Evolutionary conservation across 2,329 filamentous ascomycete genomes (phyloP), one percentile per base, ranked within the genome.

Genomic region (Apiospora hydei): DNA sequence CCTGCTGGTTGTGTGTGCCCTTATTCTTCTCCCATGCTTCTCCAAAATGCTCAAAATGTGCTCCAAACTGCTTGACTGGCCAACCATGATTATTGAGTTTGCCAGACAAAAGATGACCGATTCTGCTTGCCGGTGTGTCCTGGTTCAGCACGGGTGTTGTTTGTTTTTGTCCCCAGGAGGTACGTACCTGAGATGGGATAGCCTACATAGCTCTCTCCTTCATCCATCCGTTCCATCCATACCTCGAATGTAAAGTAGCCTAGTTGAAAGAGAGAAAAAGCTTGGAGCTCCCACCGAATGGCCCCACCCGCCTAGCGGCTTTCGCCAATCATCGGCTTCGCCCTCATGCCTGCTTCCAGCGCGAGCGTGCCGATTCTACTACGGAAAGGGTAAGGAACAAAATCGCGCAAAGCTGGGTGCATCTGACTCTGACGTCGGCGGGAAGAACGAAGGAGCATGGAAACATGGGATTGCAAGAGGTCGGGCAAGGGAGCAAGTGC

Each of bases 401-500:
- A 69, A 69, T 69, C 47, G 68, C 68, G 68, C 68, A 69, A 41
- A n/a, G 47, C 24, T 47, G 26, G 61, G 66, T 68, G 43, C 46
- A 69, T 69, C 68, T 57, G 68, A 69, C 68, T 69, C 68, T 69
- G 68, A 69, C 68, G 68, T 69, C 67, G 67, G 38, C 57, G 34
- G 34, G 34, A 64, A 64, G 57, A 64, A 30, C 30, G 57, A 41
- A 41, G 57, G 30, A 64, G n/a, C 57, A 64, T 64, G 57, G 57
- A 10, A 64, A 41, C 57, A 64, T 64, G 57, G 57, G 57, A 64
- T 41, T 64, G 34, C 3, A 21, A 64, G 16, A 38, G 57, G 57
- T n/a, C 10, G 57, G 57, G 4, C 57, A 41, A 41, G 34, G 34
- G 34, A 64, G 24, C 4, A 38, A 3, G 14, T 10, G 7, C 21